Percentiles rank a stretch among this genome's conserved stretches.
Evolutionary conservation across 176 grass and related monocot species (phyloP).

Genomic region (Oryza longistaminata): DNA sequence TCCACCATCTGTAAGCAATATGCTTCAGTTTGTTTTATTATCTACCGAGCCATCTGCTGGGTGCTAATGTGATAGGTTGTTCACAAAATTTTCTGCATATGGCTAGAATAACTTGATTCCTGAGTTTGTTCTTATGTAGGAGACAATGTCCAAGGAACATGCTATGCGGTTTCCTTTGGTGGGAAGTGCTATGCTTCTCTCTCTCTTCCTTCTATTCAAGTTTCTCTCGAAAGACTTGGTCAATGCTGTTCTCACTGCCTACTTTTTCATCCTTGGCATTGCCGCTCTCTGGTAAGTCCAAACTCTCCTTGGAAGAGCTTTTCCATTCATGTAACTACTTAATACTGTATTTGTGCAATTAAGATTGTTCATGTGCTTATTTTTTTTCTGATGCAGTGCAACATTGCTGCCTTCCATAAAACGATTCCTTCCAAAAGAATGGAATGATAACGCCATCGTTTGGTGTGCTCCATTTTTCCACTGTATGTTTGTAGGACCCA

Average conservation of each 20-base stretch:
- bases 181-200: constrained; percentile 92
- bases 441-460: constrained; percentile 62
- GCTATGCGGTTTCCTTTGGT: constrained; percentile 95
- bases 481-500: constrained; percentile 47
- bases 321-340: constrained; percentile 10
- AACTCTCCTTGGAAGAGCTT: background rate
- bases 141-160: constrained; percentile 97
- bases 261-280: constrained; percentile 96
- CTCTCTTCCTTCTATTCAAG: constrained; percentile 91
- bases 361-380: background rate
- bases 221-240: constrained; percentile 94
- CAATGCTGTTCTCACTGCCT: constrained; percentile 83
- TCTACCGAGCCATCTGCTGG: background rate
- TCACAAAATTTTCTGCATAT: background rate
- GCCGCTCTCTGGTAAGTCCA: constrained; percentile 70
- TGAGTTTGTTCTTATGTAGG: constrained; percentile 48
- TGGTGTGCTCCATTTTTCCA: constrained; percentile 62
- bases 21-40: background rate
- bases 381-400: constrained; percentile 48
- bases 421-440: constrained; percentile 72
- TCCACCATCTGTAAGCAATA: constrained; percentile 64
- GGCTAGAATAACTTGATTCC: background rate
- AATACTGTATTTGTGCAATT: background rate
- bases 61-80: background rate
- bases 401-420: constrained; percentile 79